phyloP scores from a whole-genome alignment of 2,329 filamentous ascomycete genomes.

The Alternaria gaisen region DNA sequence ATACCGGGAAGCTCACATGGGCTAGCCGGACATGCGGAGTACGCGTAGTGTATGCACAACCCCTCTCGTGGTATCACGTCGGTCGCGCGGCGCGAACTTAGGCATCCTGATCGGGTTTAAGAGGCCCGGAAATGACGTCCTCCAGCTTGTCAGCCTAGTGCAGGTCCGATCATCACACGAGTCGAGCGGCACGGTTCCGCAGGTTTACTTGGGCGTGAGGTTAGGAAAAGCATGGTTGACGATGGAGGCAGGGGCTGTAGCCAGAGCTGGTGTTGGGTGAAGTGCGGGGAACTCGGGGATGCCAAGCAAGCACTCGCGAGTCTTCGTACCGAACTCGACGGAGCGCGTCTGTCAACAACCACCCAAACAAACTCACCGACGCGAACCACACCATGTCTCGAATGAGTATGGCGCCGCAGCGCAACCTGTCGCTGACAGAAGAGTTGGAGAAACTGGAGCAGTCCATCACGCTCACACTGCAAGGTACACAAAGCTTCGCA shows the following conservation, averaged over 20 bases:
- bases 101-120: slow-evolving; percentile 20
- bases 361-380: background rate
- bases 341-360: slow-evolving; percentile 25
- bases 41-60: slow-evolving; percentile 34
- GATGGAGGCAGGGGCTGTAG: background rate
- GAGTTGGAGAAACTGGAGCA: slow-evolving; percentile 96
- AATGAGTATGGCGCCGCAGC: slow-evolving; percentile 57
- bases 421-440: slow-evolving; percentile 82
- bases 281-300: slow-evolving; percentile 28
- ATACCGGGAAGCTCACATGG: slow-evolving; percentile 10
- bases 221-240: background rate
- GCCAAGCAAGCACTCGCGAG: slow-evolving; percentile 25
- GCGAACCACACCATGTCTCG: slow-evolving; percentile 58
- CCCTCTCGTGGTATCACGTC: slow-evolving; percentile 33
- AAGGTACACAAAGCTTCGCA: slow-evolving; percentile 64
- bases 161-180: background rate
- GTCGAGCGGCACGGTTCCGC: slow-evolving; percentile 9
- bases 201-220: slow-evolving; percentile 3
- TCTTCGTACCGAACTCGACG: slow-evolving; percentile 16
- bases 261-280: background rate
- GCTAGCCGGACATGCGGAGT: slow-evolving; percentile 36
- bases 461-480: slow-evolving; percentile 92
- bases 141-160: background rate
- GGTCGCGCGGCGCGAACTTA: slow-evolving; percentile 11
- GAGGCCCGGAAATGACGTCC: slow-evolving; percentile 23